Percentiles rank a stretch among this genome's conserved stretches.
These are phyloP conservation scores for Rhododendron vialii DNA, from an alignment of 148 eudicot species.

Conservation along the genomic window DNA sequence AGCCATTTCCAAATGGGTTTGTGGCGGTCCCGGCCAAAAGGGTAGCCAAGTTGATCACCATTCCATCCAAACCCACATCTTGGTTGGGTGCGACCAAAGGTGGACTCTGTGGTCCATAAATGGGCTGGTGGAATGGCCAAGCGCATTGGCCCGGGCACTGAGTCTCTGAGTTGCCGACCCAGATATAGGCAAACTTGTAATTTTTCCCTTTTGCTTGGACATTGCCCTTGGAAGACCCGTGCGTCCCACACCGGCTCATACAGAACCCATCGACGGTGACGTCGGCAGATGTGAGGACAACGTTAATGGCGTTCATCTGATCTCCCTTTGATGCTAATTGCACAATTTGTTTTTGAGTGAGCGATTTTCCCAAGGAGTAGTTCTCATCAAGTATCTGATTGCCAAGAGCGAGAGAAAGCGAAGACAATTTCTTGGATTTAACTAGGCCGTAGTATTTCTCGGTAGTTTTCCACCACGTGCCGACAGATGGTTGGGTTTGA, in stretches of 20 bases:
- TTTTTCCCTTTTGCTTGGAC: background rate
- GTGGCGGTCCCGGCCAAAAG: slow-evolving; percentile 8
- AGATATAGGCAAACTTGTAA: slow-evolving; percentile 12
- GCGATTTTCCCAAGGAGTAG: slow-evolving; percentile 2
- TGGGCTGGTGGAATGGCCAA: slow-evolving; percentile 22
- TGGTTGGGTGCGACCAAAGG: slow-evolving; percentile 17
- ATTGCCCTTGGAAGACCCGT: background rate
- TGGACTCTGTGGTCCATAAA: slow-evolving; percentile 18
- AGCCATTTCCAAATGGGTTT: slow-evolving; percentile 17
- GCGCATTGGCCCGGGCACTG: slow-evolving; percentile 23
- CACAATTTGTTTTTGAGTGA: slow-evolving; percentile 4
- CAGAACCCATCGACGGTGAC: slow-evolving; percentile 17
- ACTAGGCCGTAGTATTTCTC: slow-evolving; percentile 10
- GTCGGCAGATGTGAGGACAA: background rate
- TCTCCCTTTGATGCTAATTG: slow-evolving; percentile 7
- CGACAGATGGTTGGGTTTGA: slow-evolving; percentile 7
- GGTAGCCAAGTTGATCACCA: slow-evolving; percentile 16
- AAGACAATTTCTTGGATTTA: slow-evolving; percentile 4
- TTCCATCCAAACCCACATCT: slow-evolving; percentile 15
- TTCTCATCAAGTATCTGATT: background rate
- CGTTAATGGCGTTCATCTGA: background rate
- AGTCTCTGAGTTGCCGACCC: slow-evolving; percentile 23
- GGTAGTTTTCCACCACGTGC: slow-evolving; percentile 14
- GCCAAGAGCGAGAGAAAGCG: slow-evolving; percentile 3
- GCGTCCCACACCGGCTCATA: slow-evolving; percentile 10